Evolutionary conservation across 73 alveolate species (phyloP).

Genomic region (Tetrahymena borealis): DNA sequence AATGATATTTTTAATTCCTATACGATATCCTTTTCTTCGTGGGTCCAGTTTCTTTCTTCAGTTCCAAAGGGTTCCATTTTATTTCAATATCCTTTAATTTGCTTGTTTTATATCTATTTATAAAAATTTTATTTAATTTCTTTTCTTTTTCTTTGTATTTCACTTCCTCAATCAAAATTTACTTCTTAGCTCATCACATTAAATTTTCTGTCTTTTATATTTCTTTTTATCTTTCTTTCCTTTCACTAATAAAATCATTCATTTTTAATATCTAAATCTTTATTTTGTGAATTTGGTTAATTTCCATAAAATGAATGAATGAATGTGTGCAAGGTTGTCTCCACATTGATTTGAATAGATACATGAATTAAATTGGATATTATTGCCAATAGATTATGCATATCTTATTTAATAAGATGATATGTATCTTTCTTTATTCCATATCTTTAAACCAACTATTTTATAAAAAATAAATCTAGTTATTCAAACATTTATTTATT

Average conservation of each 20-base stretch:
- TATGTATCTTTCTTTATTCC: too few relatives aligned
- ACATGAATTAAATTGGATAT: too few relatives aligned
- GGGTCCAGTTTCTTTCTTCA: background rate
- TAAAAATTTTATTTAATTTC: background rate
- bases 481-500: too few relatives aligned
- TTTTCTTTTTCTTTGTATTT: background rate
- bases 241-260: too few relatives aligned
- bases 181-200: background rate
- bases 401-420: too few relatives aligned
- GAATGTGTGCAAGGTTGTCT: too few relatives aligned
- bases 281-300: too few relatives aligned
- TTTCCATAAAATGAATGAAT: too few relatives aligned
- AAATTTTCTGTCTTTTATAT: background rate
- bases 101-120: background rate
- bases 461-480: too few relatives aligned
- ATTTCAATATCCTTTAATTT: background rate
- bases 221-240: background rate
- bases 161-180: background rate
- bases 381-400: too few relatives aligned
- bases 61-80: conserved; percentile 3
- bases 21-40: background rate
- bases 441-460: too few relatives aligned
- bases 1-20: background rate
- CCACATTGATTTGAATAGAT: too few relatives aligned
- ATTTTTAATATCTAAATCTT: background rate